A percentile compares a stretch with the other conserved stretches of the same genome.
These are phyloP conservation scores for Ceratobasidium papillatum DNA, from an alignment of 1,284 basidiomycete genomes.

Conservation along the genomic window DNA sequence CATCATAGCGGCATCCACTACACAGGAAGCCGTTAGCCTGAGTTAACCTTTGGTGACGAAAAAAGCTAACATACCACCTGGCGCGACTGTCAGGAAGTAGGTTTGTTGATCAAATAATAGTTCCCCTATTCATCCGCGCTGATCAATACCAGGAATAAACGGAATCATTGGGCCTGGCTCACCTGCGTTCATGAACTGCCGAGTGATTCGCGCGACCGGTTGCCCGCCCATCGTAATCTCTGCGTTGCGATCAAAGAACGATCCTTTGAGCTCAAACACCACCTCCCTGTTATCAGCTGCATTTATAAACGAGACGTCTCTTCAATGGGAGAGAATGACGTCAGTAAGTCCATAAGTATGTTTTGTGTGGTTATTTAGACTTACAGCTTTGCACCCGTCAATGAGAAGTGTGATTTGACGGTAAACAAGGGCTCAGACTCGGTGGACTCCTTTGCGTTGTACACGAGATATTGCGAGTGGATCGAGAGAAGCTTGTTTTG, in stretches of 20 bases:
- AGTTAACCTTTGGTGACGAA: background rate
- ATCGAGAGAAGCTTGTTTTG: slow-evolving; percentile 37
- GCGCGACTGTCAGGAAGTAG: slow-evolving; percentile 34
- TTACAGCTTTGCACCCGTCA: slow-evolving; percentile 29
- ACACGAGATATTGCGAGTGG: slow-evolving; percentile 23
- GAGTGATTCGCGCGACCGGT: slow-evolving; percentile 30
- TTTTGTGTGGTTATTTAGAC: background rate
- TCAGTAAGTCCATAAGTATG: background rate
- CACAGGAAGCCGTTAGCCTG: background rate
- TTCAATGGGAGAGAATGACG: background rate
- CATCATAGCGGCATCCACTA: slow-evolving; percentile 39
- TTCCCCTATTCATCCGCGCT: background rate
- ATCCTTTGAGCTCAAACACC: slow-evolving; percentile 20
- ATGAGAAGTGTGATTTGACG: slow-evolving; percentile 34
- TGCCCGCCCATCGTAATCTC: slow-evolving; percentile 33
- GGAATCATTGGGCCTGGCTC: background rate
- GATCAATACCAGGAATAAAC: background rate
- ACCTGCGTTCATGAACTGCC: slow-evolving; percentile 37
- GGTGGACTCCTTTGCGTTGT: slow-evolving; percentile 31
- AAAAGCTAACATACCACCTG: slow-evolving; percentile 13
- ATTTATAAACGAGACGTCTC: slow-evolving; percentile 24
- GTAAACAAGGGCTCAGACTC: slow-evolving; percentile 30
- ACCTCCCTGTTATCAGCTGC: slow-evolving; percentile 11
- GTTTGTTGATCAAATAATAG: slow-evolving; percentile 34
- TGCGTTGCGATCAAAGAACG: slow-evolving; percentile 34